A percentile compares a stretch with the other conserved stretches of the same genome.
These are phyloP conservation scores for Luffa aegyptiaca DNA, from an alignment of 306 rosid genomes.

Conservation along the genomic window DNA sequence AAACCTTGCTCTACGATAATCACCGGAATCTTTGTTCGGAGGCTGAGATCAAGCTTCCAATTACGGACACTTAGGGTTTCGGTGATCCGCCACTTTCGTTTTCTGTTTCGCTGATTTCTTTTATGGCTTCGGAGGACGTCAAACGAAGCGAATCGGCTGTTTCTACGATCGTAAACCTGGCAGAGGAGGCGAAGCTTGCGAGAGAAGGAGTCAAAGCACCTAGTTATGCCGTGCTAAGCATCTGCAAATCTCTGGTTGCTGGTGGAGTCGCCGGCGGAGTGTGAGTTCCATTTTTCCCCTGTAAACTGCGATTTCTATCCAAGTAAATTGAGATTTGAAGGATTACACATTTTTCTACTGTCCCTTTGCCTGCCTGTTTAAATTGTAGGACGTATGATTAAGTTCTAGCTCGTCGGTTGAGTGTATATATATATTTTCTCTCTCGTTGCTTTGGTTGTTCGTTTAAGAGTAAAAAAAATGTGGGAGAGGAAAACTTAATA, in stretches of 20 bases:
- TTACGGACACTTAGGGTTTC: slow-evolving; percentile 16
- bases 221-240: slow-evolving; percentile 40
- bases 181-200: slow-evolving; percentile 90
- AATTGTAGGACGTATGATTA: background rate
- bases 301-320: background rate
- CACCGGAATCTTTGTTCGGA: slow-evolving; percentile 10
- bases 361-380: background rate
- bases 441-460: background rate
- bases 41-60: slow-evolving; percentile 14
- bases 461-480: background rate
- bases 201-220: slow-evolving; percentile 84
- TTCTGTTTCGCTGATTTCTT: background rate
- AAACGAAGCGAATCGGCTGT: slow-evolving; percentile 73
- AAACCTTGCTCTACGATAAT: background rate
- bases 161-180: slow-evolving; percentile 70
- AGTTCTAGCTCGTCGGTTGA: background rate
- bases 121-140: slow-evolving; percentile 93
- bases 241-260: slow-evolving; percentile 87
- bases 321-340: background rate
- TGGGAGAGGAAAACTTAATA: background rate
- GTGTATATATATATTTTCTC: background rate
- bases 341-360: too few relatives aligned
- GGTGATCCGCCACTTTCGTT: background rate
- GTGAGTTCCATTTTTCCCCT: slow-evolving; percentile 42
- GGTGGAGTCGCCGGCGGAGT: slow-evolving; percentile 99